Evolutionary conservation across 2,329 filamentous ascomycete genomes (phyloP).

Genomic region (Curvularia spicifera): DNA sequence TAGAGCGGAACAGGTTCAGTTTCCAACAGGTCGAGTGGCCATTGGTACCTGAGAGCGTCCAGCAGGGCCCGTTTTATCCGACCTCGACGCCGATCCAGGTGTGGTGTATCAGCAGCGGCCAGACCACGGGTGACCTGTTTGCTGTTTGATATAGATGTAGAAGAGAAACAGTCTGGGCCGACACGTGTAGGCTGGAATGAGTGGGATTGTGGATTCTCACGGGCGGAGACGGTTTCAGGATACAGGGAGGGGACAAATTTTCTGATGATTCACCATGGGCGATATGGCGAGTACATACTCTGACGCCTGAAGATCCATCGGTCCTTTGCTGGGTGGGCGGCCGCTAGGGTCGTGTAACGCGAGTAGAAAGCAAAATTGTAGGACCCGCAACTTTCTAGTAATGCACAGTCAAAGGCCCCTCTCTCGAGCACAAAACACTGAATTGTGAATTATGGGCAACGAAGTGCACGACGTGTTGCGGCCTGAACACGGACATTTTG

Average conservation of each 20-base stretch:
- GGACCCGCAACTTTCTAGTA: conserved; percentile 23
- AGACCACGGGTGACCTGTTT: conserved; percentile 32
- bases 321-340: conserved; percentile 17
- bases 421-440: conserved; percentile 18
- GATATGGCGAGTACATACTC: conserved; percentile 26
- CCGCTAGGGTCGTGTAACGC: conserved; percentile 20
- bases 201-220: conserved; percentile 25
- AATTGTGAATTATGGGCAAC: conserved; percentile 24
- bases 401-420: conserved; percentile 18
- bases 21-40: conserved; percentile 42
- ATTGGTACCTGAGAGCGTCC: conserved; percentile 48
- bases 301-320: conserved; percentile 25
- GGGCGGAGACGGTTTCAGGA: conserved; percentile 19
- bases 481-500: conserved; percentile 27
- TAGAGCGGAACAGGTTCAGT: conserved; percentile 48
- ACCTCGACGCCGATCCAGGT: conserved; percentile 66
- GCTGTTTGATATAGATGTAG: conserved; percentile 28
- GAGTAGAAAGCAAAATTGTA: conserved; percentile 27
- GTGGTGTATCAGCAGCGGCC: conserved; percentile 51
- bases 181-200: conserved; percentile 32
- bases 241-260: not conserved
- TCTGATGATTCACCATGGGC: conserved; percentile 18
- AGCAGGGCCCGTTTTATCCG: conserved; percentile 70
- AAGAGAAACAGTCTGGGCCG: conserved; percentile 20
- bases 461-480: conserved; percentile 20